Evolutionary conservation across 768 basidiomycete genomes (phyloP).

Genomic region (Leccinum ochraceum): DNA sequence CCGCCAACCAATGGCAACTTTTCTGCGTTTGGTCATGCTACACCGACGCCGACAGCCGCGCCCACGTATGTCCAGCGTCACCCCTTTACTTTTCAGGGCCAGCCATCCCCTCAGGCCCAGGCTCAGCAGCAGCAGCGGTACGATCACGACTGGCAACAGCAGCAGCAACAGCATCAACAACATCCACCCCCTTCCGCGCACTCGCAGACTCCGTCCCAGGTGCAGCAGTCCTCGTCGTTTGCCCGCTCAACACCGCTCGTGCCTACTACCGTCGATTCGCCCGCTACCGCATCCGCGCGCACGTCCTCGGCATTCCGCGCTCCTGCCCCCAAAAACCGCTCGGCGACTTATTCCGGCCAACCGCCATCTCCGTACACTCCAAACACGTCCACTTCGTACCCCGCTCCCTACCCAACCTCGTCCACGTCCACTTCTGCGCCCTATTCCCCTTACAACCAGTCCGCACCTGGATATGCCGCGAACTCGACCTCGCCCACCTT

Average conservation of each 20-base stretch:
- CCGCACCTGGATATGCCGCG: slow-evolving; percentile 20
- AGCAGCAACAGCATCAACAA: slow-evolving; percentile 5
- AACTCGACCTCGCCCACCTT: slow-evolving; percentile 28
- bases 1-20: slow-evolving; percentile 18
- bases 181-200: not conserved
- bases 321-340: slow-evolving; percentile 22
- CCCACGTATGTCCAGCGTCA: slow-evolving; percentile 25
- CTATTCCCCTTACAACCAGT: slow-evolving; percentile 24
- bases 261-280: slow-evolving; percentile 30
- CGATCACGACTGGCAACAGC: slow-evolving; percentile 28
- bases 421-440: slow-evolving; percentile 20
- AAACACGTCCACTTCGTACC: slow-evolving; percentile 18
- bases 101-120: slow-evolving; percentile 18
- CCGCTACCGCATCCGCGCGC: slow-evolving; percentile 10
- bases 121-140: slow-evolving; percentile 14
- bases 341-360: slow-evolving; percentile 13
- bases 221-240: slow-evolving; percentile 20
- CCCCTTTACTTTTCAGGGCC: slow-evolving; percentile 21
- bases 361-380: slow-evolving; percentile 25
- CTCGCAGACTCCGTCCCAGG: slow-evolving; percentile 21
- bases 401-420: slow-evolving; percentile 15
- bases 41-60: slow-evolving; percentile 24
- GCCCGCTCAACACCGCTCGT: slow-evolving; percentile 31
- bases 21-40: slow-evolving; percentile 23
- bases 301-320: slow-evolving; percentile 13